Percentiles rank a stretch among this genome's conserved stretches.
Conservation (phyloP, 768 basidiomycete genomes). For the Boletus sensibilis region DNA sequence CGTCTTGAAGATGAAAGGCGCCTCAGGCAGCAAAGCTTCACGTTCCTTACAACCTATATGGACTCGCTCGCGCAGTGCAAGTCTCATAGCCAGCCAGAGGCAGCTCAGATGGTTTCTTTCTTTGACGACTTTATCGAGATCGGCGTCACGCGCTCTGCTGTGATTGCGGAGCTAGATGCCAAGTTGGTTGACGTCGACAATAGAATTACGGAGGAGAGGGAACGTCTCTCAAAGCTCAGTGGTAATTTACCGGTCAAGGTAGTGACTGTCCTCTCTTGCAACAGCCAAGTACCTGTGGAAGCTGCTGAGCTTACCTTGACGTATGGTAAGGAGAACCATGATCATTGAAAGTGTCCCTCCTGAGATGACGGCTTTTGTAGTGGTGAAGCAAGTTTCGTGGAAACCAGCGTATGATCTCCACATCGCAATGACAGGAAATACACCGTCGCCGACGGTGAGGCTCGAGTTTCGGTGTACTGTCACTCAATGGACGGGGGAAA, state of each 20-base stretch:
- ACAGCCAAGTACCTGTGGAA: conserved; percentile 1
- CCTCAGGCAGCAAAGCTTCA: conserved; percentile 19
- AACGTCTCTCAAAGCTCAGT: neutral
- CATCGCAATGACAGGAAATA: conserved; percentile 6
- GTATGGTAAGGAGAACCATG: conserved; percentile 12
- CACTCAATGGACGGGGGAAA: conserved; percentile 31
- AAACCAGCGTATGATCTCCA: conserved; percentile 21
- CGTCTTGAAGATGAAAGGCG: conserved; percentile 20
- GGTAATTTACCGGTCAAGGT: neutral
- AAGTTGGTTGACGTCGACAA: conserved; percentile 10
- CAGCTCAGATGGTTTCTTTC: conserved; percentile 19
- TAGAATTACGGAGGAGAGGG: conserved; percentile 14
- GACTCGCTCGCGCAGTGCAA: conserved; percentile 28
- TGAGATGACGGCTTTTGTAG: conserved; percentile 1
- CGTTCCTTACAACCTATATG: conserved; percentile 28
- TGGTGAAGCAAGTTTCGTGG: conserved; percentile 18
- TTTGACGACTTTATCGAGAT: conserved; percentile 27
- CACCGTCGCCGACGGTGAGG: conserved; percentile 14
- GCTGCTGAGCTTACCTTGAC: conserved; percentile 16
- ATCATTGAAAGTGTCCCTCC: neutral
- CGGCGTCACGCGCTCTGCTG: conserved; percentile 15
- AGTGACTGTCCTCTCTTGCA: conserved; percentile 10
- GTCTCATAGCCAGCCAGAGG: neutral
- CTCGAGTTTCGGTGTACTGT: conserved; percentile 32
- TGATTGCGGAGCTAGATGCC: conserved; percentile 15